Evolutionary conservation across 805 yeast genomes (phyloP).

Genomic region (Sugiyamaella americana): DNA sequence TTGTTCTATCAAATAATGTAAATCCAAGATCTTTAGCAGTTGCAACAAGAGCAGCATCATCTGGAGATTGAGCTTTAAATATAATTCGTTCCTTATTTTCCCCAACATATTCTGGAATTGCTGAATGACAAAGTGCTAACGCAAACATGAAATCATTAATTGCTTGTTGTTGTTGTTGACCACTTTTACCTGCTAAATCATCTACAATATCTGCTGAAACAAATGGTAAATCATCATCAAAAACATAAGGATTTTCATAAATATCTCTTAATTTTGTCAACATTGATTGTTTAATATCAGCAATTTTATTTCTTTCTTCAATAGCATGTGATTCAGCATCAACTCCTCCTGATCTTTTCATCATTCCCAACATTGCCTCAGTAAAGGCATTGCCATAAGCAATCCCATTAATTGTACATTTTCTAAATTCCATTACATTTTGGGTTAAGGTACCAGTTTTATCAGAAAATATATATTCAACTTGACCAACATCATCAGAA

Average conservation of each 20-base stretch:
- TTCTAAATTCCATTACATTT: constrained; percentile 76
- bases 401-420: constrained; percentile 62
- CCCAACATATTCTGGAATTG: constrained; percentile 49
- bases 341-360: constrained; percentile 59
- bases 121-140: constrained; percentile 70
- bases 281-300: constrained; percentile 44
- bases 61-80: constrained; percentile 78
- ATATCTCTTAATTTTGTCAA: constrained; percentile 33
- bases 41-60: constrained; percentile 74
- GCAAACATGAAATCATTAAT: constrained; percentile 58
- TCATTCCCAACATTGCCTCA: constrained; percentile 68
- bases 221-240: constrained; percentile 47
- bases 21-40: constrained; percentile 71
- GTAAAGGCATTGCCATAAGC: constrained; percentile 72
- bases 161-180: constrained; percentile 39
- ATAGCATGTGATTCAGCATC: constrained; percentile 38
- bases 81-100: constrained; percentile 35
- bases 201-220: constrained; percentile 51
- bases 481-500: constrained; percentile 79
- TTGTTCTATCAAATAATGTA: constrained; percentile 49
- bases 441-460: constrained; percentile 82
- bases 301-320: constrained; percentile 38
- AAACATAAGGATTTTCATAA: constrained; percentile 43
- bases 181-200: constrained; percentile 43
- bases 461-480: constrained; percentile 75